Evolutionary conservation across 192 early-diverging fungal genomes (phyloP).

Genomic region (Hyaloraphidium curvatum): DNA sequence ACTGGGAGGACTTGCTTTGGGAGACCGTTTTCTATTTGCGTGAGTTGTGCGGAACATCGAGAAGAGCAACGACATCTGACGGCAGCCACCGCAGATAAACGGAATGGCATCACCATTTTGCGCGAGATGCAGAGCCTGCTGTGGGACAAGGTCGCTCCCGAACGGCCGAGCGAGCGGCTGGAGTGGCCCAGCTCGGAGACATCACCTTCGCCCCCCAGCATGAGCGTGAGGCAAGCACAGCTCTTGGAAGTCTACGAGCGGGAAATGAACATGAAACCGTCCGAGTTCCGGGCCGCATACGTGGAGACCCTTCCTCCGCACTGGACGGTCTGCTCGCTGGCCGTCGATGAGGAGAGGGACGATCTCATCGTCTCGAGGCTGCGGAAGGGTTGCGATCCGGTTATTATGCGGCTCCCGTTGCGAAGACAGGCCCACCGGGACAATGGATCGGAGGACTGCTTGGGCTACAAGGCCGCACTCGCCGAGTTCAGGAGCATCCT

Average conservation of each 20-base stretch:
- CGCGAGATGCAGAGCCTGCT: neutral
- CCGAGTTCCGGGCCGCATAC: conserved; percentile 26
- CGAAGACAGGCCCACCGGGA: conserved; percentile 25
- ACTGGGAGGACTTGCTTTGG: neutral
- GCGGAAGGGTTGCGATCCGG: conserved; percentile 20
- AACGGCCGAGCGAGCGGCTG: neutral
- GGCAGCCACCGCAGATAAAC: neutral
- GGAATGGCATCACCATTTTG: neutral
- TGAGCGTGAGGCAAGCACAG: conserved; percentile 4
- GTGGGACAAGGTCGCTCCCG: neutral
- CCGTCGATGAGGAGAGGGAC: conserved; percentile 42
- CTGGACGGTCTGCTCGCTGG: conserved; percentile 65
- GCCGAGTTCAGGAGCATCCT: conserved; percentile 49
- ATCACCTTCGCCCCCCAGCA: conserved; percentile 6
- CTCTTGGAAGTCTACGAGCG: conserved; percentile 16
- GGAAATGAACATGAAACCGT: conserved; percentile 17
- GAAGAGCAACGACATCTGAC: neutral
- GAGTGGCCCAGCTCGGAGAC: conserved; percentile 6
- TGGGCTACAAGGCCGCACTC: conserved; percentile 29
- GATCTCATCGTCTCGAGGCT: conserved; percentile 53
- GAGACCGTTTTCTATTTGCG: neutral
- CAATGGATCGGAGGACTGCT: conserved; percentile 14
- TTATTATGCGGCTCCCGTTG: conserved; percentile 56
- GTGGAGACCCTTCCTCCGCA: conserved; percentile 32
- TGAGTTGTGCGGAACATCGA: too few relatives aligned